Evolutionary conservation across 2,329 filamentous ascomycete genomes (phyloP).

Genomic region (Leptographium lundbergii): DNA sequence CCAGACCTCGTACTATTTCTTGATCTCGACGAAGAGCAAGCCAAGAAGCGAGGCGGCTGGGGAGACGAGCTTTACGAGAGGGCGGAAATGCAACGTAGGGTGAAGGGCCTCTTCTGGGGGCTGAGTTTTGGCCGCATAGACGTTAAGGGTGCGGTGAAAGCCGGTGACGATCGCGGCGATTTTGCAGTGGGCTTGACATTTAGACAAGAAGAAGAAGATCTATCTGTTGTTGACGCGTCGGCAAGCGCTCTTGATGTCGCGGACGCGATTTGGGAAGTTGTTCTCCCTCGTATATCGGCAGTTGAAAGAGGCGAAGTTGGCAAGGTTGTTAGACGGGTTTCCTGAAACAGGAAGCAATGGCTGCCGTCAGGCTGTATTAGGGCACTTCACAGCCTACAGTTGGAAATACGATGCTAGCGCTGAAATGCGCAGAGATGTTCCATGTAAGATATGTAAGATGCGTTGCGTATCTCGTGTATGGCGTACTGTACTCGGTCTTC

Average conservation of each 20-base stretch:
- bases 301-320: slow-evolving; percentile 39
- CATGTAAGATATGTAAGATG: no score
- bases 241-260: slow-evolving; percentile 42
- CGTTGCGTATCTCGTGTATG: no score
- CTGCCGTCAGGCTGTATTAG: neutral
- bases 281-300: slow-evolving; percentile 30
- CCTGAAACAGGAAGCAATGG: slow-evolving; percentile 11
- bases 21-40: slow-evolving; percentile 62
- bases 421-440: no score
- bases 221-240: slow-evolving; percentile 42
- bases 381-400: no score
- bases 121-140: slow-evolving; percentile 17
- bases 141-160: slow-evolving; percentile 9
- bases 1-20: slow-evolving; percentile 85
- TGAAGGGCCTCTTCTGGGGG: slow-evolving; percentile 59
- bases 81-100: slow-evolving; percentile 66
- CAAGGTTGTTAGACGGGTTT: slow-evolving; percentile 29
- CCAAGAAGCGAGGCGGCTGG: slow-evolving; percentile 69
- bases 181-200: slow-evolving; percentile 21
- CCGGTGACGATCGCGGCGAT: slow-evolving; percentile 4
- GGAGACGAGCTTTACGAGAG: slow-evolving; percentile 84
- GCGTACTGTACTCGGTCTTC: no score
- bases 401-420: no score
- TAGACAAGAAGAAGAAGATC: slow-evolving; percentile 37
- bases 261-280: slow-evolving; percentile 41